Evolutionary conservation across 768 basidiomycete species (phyloP).

Genomic region (Lentinula lateritia): DNA sequence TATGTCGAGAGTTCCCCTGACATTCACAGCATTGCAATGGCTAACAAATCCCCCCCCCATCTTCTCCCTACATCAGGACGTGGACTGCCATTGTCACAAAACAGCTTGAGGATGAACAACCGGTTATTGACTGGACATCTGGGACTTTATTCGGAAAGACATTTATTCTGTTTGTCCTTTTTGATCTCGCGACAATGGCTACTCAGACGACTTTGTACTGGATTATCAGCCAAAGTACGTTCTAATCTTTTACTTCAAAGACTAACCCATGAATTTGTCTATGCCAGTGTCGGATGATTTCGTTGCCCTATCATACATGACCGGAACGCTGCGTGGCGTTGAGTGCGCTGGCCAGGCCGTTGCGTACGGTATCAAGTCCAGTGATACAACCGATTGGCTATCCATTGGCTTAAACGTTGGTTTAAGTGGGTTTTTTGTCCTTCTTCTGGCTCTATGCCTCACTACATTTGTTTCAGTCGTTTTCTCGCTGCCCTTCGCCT

Average conservation of each 20-base stretch:
- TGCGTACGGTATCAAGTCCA: conserved; percentile 27
- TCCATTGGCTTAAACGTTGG: conserved; percentile 28
- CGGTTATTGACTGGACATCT: conserved; percentile 28
- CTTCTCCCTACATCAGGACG: conserved; percentile 13
- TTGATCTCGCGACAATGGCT: conserved; percentile 27
- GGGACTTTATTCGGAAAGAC: conserved; percentile 21
- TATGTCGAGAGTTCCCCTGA: background rate
- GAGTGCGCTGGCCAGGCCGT: conserved; percentile 28
- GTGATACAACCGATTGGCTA: conserved; percentile 25
- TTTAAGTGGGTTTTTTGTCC: conserved; percentile 18
- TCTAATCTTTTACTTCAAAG: background rate
- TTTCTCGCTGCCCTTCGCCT: conserved; percentile 25
- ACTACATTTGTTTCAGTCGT: conserved; percentile 14
- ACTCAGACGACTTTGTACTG: conserved; percentile 27
- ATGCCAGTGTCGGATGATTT: conserved; percentile 27
- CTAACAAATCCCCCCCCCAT: background rate
- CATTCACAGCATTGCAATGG: too few relatives aligned
- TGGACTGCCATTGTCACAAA: conserved; percentile 27
- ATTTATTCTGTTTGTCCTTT: conserved; percentile 24
- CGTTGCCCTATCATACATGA: conserved; percentile 27
- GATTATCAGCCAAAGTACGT: conserved; percentile 24
- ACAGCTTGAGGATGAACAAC: conserved; percentile 21
- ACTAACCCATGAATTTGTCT: background rate
- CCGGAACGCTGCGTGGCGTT: conserved; percentile 25
- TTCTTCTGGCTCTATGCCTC: background rate